A percentile compares a stretch with the other conserved stretches of the same genome.
Evolutionary conservation across 768 basidiomycete species (phyloP).

Genomic region (Kwoniella heveanensis): DNA sequence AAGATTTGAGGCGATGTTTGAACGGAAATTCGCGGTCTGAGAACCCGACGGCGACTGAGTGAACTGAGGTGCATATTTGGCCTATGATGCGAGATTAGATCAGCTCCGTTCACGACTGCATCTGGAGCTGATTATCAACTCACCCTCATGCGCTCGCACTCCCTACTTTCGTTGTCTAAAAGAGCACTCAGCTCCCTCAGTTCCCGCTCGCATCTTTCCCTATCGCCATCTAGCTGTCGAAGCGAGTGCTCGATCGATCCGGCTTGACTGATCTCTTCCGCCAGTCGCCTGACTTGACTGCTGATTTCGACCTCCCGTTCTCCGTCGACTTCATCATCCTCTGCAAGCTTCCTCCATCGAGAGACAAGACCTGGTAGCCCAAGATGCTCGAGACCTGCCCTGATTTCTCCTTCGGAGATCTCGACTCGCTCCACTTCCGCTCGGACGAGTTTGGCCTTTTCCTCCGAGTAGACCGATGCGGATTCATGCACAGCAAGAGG

Average conservation of each 20-base stretch:
- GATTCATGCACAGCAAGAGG: conserved; percentile 94
- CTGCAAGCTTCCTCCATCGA: conserved; percentile 35
- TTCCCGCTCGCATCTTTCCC: conserved; percentile 61
- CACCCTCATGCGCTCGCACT: conserved; percentile 80
- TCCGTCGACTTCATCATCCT: conserved; percentile 66
- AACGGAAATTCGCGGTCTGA: conserved; percentile 69
- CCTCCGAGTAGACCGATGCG: conserved; percentile 94
- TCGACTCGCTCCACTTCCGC: conserved; percentile 86
- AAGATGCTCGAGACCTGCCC: conserved; percentile 76
- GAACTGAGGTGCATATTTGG: conserved; percentile 84
- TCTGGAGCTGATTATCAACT: conserved; percentile 29
- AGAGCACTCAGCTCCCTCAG: conserved; percentile 68
- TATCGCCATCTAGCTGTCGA: conserved; percentile 73
- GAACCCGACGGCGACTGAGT: conserved; percentile 79
- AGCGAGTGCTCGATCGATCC: conserved; percentile 67
- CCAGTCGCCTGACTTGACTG: conserved; percentile 35
- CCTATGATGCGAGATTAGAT: conserved; percentile 48
- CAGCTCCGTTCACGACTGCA: neutral
- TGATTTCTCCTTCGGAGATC: conserved; percentile 74
- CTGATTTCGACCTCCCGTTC: conserved; percentile 65
- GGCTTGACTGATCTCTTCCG: conserved; percentile 61
- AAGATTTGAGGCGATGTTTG: conserved; percentile 76
- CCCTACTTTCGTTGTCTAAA: conserved; percentile 77
- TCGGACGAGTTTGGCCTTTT: conserved; percentile 92
- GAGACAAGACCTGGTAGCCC: conserved; percentile 69